These are phyloP conservation scores for Nicotiana attenuata DNA, from an alignment of 257 asterid species.

Conservation along the genomic window DNA sequence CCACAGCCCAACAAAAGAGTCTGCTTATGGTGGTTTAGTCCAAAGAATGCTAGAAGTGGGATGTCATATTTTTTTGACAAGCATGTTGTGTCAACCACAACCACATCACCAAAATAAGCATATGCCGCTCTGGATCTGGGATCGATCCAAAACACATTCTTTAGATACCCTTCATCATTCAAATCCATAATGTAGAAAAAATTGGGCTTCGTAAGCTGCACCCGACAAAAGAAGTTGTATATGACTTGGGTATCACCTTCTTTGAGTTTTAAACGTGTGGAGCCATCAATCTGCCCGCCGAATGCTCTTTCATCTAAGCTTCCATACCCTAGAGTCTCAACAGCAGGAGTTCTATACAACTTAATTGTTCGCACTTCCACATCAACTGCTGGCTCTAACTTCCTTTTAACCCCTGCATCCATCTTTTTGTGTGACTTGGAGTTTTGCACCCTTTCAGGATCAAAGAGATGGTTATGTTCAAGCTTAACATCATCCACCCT, in stretches of 20 bases:
- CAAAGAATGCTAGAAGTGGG: slow-evolving; percentile 28
- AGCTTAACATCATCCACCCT: slow-evolving; percentile 63
- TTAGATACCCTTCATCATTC: slow-evolving; percentile 29
- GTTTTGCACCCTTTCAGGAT: slow-evolving; percentile 42
- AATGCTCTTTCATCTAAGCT: slow-evolving; percentile 27
- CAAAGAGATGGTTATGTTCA: slow-evolving; percentile 71
- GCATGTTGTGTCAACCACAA: slow-evolving; percentile 28
- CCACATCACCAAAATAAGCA: slow-evolving; percentile 33
- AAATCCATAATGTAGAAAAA: slow-evolving; percentile 40
- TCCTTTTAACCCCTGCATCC: slow-evolving; percentile 49
- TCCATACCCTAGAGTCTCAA: slow-evolving; percentile 20
- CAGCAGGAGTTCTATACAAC: slow-evolving; percentile 45
- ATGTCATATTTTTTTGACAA: slow-evolving; percentile 26
- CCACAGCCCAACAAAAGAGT: slow-evolving; percentile 33
- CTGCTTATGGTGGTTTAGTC: slow-evolving; percentile 33
- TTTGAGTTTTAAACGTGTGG: slow-evolving; percentile 18
- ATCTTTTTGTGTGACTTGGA: slow-evolving; percentile 46
- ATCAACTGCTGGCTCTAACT: slow-evolving; percentile 32
- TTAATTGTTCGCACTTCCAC: slow-evolving; percentile 48
- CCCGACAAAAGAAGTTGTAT: slow-evolving; percentile 16
- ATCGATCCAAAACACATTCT: slow-evolving; percentile 37
- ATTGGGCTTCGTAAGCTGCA: slow-evolving; percentile 31
- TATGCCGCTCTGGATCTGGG: slow-evolving; percentile 34
- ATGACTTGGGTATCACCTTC: slow-evolving; percentile 27
- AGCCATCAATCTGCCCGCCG: slow-evolving; percentile 19